Percentiles rank a stretch among this genome's conserved stretches.
Conservation (phyloP, 768 basidiomycete species). For the Mrakia gelida region DNA sequence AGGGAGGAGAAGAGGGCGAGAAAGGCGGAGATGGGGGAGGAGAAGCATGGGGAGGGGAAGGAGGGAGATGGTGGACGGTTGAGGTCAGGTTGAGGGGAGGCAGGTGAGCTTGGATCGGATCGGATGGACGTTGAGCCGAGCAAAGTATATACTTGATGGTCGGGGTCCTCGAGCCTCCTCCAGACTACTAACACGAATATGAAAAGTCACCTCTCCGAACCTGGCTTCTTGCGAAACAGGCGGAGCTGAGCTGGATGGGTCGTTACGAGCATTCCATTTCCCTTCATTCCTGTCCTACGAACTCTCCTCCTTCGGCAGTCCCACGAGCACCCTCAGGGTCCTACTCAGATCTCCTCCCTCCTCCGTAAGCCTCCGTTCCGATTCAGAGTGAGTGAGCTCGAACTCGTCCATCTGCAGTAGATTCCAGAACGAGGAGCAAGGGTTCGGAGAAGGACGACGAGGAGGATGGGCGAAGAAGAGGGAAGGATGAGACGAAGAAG, state of each 20-base stretch:
- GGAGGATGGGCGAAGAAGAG: no score
- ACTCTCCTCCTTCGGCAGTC: conserved; percentile 11
- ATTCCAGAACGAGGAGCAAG: neutral
- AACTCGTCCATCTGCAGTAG: conserved; percentile 19
- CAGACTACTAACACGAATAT: no score
- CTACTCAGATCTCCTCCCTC: neutral
- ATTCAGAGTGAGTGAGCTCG: neutral
- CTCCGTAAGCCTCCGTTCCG: neutral
- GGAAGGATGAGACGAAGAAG: no score
- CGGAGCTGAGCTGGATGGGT: neutral
- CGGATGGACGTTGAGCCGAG: no score
- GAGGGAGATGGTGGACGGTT: neutral
- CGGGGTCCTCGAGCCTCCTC: no score
- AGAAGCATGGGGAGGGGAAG: neutral
- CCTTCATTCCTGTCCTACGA: neutral
- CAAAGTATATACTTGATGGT: no score
- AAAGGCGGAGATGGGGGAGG: neutral
- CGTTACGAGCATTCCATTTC: no score
- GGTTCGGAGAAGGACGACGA: neutral
- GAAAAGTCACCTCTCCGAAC: no score
- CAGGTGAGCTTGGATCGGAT: neutral
- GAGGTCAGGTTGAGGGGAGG: neutral
- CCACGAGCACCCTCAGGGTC: neutral
- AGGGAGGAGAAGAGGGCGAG: neutral
- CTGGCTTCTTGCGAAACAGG: no score